phyloP scores from a whole-genome alignment of 2,329 filamentous ascomycete genomes.

The Trichoderma sp. region DNA sequence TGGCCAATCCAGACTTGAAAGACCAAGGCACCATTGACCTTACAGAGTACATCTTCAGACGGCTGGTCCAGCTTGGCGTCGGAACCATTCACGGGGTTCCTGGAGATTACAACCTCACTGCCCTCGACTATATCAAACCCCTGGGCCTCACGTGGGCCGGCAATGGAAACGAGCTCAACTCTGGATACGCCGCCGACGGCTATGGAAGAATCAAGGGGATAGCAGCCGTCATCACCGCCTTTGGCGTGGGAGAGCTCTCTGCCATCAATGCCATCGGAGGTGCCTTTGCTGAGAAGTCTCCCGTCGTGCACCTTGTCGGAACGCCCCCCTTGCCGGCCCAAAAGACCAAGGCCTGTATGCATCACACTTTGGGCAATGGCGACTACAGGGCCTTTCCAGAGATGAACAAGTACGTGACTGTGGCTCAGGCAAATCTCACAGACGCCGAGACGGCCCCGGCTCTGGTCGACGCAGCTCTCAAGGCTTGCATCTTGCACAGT shows the following conservation, averaged over 20 bases:
- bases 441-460: constrained; percentile 50
- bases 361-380: constrained; percentile 60
- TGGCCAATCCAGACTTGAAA: background rate
- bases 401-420: constrained; percentile 53
- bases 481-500: constrained; percentile 54
- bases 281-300: constrained; percentile 58
- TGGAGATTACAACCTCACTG: constrained; percentile 46
- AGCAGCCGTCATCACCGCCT: constrained; percentile 57
- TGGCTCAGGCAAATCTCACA: constrained; percentile 48
- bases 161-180: constrained; percentile 61
- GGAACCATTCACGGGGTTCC: constrained; percentile 57
- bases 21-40: constrained; percentile 16
- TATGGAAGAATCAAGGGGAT: constrained; percentile 58
- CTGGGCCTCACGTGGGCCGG: constrained; percentile 50
- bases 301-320: constrained; percentile 62
- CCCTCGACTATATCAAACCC: constrained; percentile 44
- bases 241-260: constrained; percentile 61
- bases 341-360: constrained; percentile 47
- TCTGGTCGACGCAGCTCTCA: constrained; percentile 55
- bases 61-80: constrained; percentile 61
- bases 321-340: constrained; percentile 51
- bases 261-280: constrained; percentile 63
- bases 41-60: constrained; percentile 57
- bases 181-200: constrained; percentile 59
- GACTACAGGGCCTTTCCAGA: constrained; percentile 54